These are phyloP conservation scores for Scheffersomyces spartinae DNA, from an alignment of 805 yeast species.

Conservation along the genomic window DNA sequence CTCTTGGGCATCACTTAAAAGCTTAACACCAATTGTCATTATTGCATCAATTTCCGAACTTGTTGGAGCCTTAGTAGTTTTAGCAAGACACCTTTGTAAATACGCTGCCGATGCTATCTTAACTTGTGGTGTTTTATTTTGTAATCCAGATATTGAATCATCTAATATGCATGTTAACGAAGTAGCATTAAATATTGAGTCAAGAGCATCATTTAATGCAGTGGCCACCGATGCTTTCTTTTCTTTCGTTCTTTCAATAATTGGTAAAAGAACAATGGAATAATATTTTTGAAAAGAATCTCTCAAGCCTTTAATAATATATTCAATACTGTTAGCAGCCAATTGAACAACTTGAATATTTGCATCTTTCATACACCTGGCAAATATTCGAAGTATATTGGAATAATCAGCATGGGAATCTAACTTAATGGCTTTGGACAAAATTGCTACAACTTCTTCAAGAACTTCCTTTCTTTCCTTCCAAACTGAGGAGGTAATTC, in stretches of 20 bases:
- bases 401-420: slow-evolving; percentile 51
- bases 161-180: slow-evolving; percentile 47
- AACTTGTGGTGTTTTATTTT: slow-evolving; percentile 75
- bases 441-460: slow-evolving; percentile 43
- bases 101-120: slow-evolving; percentile 60
- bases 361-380: slow-evolving; percentile 77
- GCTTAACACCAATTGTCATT: slow-evolving; percentile 42
- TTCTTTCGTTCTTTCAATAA: slow-evolving; percentile 79
- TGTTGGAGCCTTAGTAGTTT: slow-evolving; percentile 37
- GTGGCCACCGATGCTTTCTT: slow-evolving; percentile 71
- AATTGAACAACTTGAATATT: slow-evolving; percentile 77
- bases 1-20: slow-evolving; percentile 75
- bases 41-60: slow-evolving; percentile 44
- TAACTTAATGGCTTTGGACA: slow-evolving; percentile 44
- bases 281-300: slow-evolving; percentile 44
- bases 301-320: slow-evolving; percentile 57
- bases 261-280: slow-evolving; percentile 40
- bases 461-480: slow-evolving; percentile 82
- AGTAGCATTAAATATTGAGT: slow-evolving; percentile 44
- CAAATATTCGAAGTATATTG: slow-evolving; percentile 48
- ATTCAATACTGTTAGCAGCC: slow-evolving; percentile 57
- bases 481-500: slow-evolving; percentile 66
- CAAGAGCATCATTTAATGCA: slow-evolving; percentile 56
- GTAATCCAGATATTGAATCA: slow-evolving; percentile 45
- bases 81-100: slow-evolving; percentile 50